Evolutionary conservation across 75 land plant genomes (phyloP).

Genomic region (Pinus tabuliformis): DNA sequence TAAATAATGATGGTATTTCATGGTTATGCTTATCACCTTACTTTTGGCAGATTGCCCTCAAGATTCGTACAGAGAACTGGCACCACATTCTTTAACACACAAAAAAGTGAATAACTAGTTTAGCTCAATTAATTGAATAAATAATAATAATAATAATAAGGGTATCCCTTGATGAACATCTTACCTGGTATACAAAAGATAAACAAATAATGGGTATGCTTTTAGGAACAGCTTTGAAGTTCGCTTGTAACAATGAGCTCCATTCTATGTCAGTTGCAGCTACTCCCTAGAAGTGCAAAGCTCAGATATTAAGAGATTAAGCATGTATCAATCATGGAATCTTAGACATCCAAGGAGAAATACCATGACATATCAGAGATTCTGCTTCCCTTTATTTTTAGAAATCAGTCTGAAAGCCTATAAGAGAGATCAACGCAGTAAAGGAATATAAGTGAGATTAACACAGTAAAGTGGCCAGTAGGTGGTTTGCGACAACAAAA

Average conservation of each 20-base stretch:
- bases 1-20: not conserved
- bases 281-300: conserved; percentile 38
- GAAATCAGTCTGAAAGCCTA: not conserved
- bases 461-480: not conserved
- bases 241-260: conserved; percentile 63
- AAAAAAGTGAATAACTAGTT: conserved; percentile 2
- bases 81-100: conserved; percentile 79
- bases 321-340: not conserved
- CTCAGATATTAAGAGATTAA: not conserved
- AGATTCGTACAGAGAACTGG: conserved; percentile 95
- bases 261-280: conserved; percentile 73
- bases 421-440: no score
- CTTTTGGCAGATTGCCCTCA: conserved; percentile 80
- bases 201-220: conserved; percentile 91
- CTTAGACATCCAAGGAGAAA: not conserved
- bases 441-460: not conserved
- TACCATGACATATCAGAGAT: not conserved
- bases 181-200: conserved; percentile 94
- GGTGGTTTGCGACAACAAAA: not conserved
- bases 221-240: conserved; percentile 78
- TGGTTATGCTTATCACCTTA: conserved; percentile 49
- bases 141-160: not conserved
- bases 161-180: not conserved
- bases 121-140: not conserved
- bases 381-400: not conserved